Evolutionary conservation across 441 rosid genomes (phyloP).

Genomic region (Erysimum cheiri): DNA sequence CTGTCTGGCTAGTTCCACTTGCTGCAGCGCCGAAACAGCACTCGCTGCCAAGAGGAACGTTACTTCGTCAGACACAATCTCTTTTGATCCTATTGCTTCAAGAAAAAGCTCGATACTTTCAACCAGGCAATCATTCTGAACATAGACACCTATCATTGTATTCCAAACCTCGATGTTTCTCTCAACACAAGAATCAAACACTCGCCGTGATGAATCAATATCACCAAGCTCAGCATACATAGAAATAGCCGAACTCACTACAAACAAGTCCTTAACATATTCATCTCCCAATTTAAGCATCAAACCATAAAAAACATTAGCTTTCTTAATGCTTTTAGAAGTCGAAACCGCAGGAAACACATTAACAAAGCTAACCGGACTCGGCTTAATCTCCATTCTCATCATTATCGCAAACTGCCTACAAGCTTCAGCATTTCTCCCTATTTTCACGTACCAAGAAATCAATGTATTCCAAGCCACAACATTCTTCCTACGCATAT

Average conservation of each 20-base stretch:
- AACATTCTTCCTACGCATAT: slow-evolving; percentile 74
- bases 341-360: slow-evolving; percentile 71
- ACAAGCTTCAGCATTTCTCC: slow-evolving; percentile 60
- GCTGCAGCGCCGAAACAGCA: slow-evolving; percentile 79
- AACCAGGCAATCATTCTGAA: slow-evolving; percentile 53
- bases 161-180: slow-evolving; percentile 82
- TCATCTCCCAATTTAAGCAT: slow-evolving; percentile 67
- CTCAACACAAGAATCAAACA: slow-evolving; percentile 62
- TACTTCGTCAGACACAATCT: slow-evolving; percentile 63
- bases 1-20: slow-evolving; percentile 58
- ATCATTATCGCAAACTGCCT: slow-evolving; percentile 67
- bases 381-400: slow-evolving; percentile 70
- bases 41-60: slow-evolving; percentile 66
- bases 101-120: slow-evolving; percentile 68
- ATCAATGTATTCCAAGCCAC: slow-evolving; percentile 82
- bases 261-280: slow-evolving; percentile 68
- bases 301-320: slow-evolving; percentile 65
- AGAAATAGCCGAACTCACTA: slow-evolving; percentile 69
- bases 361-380: slow-evolving; percentile 76
- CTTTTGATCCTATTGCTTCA: slow-evolving; percentile 54
- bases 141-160: slow-evolving; percentile 76
- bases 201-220: slow-evolving; percentile 62
- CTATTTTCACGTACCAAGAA: slow-evolving; percentile 78
- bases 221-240: slow-evolving; percentile 73
- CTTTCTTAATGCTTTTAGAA: slow-evolving; percentile 52